phyloP scores from a whole-genome alignment of 768 basidiomycete genomes.

The Phaeotremella fagi region DNA sequence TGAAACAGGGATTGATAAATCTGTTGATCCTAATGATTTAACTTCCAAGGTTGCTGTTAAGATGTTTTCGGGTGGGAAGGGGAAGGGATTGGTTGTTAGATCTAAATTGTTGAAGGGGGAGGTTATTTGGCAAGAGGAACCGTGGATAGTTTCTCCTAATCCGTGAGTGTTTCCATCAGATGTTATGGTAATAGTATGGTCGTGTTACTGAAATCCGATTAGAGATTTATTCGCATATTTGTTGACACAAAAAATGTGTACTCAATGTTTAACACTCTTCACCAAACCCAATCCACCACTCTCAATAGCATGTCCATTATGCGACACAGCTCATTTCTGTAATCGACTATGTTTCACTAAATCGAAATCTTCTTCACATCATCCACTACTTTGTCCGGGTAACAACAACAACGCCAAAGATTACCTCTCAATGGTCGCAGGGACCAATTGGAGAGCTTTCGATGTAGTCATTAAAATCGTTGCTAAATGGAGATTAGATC shows the following conservation, averaged over 20 bases:
- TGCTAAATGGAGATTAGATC: conserved; percentile 59
- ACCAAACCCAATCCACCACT: conserved; percentile 52
- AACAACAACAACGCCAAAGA: conserved; percentile 67
- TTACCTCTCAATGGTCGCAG: conserved; percentile 60
- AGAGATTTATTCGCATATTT: too few relatives aligned
- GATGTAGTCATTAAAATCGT: conserved; percentile 68
- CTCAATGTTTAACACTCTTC: conserved; percentile 64
- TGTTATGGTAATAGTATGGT: too few relatives aligned
- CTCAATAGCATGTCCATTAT: conserved; percentile 56
- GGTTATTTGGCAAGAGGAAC: conserved; percentile 69
- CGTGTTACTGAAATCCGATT: too few relatives aligned
- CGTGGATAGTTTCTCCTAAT: conserved; percentile 41
- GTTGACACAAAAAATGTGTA: conserved; percentile 59
- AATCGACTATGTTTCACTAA: conserved; percentile 69
- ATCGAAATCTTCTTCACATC: conserved; percentile 53
- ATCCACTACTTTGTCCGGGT: conserved; percentile 67
- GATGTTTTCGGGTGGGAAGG: conserved; percentile 63
- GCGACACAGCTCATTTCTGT: conserved; percentile 65
- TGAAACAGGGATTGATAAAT: conserved; percentile 60
- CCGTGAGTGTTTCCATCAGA: conserved; percentile 28
- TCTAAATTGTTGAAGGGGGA: conserved; percentile 67
- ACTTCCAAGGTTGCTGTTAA: conserved; percentile 62
- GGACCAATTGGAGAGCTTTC: conserved; percentile 67
- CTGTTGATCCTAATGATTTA: conserved; percentile 62
- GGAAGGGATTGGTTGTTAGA: conserved; percentile 75